Conservation (phyloP, 176 grass and related monocot genomes). For the Alloteropsis semialata region DNA sequence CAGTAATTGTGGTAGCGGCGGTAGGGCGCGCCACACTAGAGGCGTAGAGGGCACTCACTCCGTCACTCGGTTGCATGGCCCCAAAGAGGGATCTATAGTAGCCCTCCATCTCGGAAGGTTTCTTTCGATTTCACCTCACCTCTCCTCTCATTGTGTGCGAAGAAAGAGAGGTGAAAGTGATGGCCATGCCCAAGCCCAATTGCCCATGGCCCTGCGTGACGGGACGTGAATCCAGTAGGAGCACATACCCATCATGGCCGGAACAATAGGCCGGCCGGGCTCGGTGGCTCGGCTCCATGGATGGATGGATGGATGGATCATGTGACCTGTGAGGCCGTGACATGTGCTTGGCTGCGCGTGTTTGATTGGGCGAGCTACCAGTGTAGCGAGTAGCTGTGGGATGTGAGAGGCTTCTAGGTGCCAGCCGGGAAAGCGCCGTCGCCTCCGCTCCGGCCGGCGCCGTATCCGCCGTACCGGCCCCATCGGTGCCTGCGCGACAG, state of each 20-base stretch:
- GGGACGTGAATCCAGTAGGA: slow-evolving; percentile 1
- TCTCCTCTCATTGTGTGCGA: background rate
- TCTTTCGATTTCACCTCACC: background rate
- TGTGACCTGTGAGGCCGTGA: background rate
- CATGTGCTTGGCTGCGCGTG: background rate
- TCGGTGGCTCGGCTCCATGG: too few relatives aligned
- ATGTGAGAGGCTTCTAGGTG: background rate
- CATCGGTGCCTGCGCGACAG: too few relatives aligned
- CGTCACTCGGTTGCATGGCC: slow-evolving; percentile 13
- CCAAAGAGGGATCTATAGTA: background rate
- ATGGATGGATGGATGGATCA: too few relatives aligned
- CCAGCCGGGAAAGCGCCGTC: background rate
- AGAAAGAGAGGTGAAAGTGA: background rate
- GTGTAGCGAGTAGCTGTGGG: background rate
- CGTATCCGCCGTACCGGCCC: background rate
- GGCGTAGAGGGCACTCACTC: background rate
- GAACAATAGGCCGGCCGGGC: background rate
- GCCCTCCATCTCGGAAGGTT: background rate
- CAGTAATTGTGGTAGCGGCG: background rate
- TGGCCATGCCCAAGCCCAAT: too few relatives aligned
- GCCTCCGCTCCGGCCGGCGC: background rate
- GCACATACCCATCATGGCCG: background rate
- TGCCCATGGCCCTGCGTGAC: background rate
- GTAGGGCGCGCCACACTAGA: background rate
- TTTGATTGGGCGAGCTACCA: background rate